Conservation (phyloP, 1,284 basidiomycete species). For the Apiotrichum sp. region DNA sequence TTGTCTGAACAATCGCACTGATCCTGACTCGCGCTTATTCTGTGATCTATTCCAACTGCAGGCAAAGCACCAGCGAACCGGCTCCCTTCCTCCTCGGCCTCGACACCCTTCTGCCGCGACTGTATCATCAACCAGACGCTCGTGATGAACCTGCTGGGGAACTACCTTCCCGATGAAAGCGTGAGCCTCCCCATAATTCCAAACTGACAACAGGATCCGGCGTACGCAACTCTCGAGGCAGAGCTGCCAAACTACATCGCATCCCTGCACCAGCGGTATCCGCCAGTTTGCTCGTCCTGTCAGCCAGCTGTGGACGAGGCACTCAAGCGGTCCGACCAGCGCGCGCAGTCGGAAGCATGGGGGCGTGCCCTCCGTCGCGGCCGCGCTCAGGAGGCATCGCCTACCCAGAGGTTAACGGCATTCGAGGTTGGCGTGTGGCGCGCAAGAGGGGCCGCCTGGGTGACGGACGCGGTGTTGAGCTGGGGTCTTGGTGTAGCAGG, state of each 20-base stretch:
- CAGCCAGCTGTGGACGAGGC: constrained; percentile 71
- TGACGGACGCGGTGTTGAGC: constrained; percentile 9
- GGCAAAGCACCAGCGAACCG: constrained; percentile 28
- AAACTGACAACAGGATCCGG: constrained; percentile 55
- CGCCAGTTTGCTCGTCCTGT: constrained; percentile 71
- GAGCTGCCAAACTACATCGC: constrained; percentile 63
- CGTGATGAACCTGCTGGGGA: constrained; percentile 74
- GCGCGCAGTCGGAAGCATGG: constrained; percentile 72
- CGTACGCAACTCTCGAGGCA: constrained; percentile 59
- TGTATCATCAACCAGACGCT: constrained; percentile 88
- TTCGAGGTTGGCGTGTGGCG: constrained; percentile 25
- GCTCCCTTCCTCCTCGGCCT: constrained; percentile 20
- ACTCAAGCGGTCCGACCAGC: constrained; percentile 66
- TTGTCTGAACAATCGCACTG: too few species aligned
- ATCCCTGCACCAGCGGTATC: constrained; percentile 72
- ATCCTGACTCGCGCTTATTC: too few species aligned
- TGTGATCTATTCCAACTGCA: constrained; percentile 1
- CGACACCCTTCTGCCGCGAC: constrained; percentile 66
- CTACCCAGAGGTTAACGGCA: neutral
- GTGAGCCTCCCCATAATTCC: constrained; percentile 47
- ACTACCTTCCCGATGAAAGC: constrained; percentile 67
- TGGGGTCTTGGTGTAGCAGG: constrained; percentile 14
- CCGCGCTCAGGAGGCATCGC: neutral
- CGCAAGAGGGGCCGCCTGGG: constrained; percentile 22
- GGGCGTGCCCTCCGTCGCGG: constrained; percentile 33